Evolutionary conservation across 2,329 filamentous ascomycete species (phyloP).

Genomic region (Aureobasidium sp.): DNA sequence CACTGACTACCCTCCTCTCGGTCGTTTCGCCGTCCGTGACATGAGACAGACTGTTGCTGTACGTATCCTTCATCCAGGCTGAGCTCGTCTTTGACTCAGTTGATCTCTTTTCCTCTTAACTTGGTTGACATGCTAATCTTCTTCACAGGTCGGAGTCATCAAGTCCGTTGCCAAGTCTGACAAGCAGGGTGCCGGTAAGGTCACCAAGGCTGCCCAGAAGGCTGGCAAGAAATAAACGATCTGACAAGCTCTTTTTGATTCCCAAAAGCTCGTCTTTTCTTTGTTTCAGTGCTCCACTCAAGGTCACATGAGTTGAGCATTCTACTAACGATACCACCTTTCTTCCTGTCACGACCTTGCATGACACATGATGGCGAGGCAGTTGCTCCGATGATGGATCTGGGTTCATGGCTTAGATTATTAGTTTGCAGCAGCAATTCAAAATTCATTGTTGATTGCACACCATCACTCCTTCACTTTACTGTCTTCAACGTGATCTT

Average conservation of each 20-base stretch:
- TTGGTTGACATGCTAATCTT: too few species aligned
- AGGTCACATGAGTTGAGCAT: slow-evolving; percentile 15
- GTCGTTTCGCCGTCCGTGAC: slow-evolving; percentile 89
- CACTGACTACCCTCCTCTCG: slow-evolving; percentile 98
- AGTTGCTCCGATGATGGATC: slow-evolving; percentile 10
- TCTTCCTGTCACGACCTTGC: slow-evolving; percentile 14
- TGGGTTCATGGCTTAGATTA: slow-evolving; percentile 15
- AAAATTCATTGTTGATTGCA: slow-evolving; percentile 15
- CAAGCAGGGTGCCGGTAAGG: slow-evolving; percentile 44
- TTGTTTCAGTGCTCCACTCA: slow-evolving; percentile 10
- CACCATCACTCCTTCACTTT: background rate
- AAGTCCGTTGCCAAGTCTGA: slow-evolving; percentile 38
- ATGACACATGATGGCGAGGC: slow-evolving; percentile 16
- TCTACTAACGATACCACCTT: slow-evolving; percentile 16
- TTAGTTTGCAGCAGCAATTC: slow-evolving; percentile 15
- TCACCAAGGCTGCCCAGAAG: slow-evolving; percentile 41
- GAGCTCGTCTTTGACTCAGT: too few species aligned
- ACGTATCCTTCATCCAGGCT: slow-evolving; percentile 65
- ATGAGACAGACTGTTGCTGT: slow-evolving; percentile 66
- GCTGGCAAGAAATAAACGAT: slow-evolving; percentile 33
- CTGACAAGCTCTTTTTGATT: slow-evolving; percentile 1
- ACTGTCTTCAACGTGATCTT: background rate
- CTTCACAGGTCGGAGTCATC: too few species aligned
- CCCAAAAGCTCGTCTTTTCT: slow-evolving; percentile 4
- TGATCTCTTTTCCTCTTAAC: too few species aligned